These are phyloP conservation scores for Penicillium sp. DNA, from an alignment of 2,329 filamentous ascomycete species.

Conservation along the genomic window DNA sequence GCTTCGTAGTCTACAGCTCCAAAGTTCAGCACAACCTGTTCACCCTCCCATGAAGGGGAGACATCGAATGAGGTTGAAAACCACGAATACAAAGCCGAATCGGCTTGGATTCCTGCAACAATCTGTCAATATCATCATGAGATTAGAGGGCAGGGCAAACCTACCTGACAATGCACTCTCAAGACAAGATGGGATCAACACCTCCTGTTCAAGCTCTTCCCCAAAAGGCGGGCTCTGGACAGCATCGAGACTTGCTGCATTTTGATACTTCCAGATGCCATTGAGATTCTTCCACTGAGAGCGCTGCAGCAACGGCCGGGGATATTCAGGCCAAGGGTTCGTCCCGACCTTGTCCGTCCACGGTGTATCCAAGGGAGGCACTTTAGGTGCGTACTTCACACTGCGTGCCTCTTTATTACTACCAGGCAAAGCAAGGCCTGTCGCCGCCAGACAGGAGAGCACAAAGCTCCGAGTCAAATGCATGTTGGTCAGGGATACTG, in stretches of 20 bases:
- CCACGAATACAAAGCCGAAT: slow-evolving; percentile 44
- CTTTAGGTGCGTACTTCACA: slow-evolving; percentile 37
- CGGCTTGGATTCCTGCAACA: slow-evolving; percentile 38
- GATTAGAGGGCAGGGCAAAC: neutral
- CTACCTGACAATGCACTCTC: slow-evolving; percentile 53
- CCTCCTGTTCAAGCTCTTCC: slow-evolving; percentile 42
- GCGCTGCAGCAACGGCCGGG: slow-evolving; percentile 46
- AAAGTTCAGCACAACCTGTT: slow-evolving; percentile 48
- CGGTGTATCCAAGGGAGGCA: slow-evolving; percentile 42
- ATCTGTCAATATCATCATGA: neutral
- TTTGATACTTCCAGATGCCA: slow-evolving; percentile 48
- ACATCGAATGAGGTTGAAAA: slow-evolving; percentile 50
- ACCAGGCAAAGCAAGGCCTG: slow-evolving; percentile 13
- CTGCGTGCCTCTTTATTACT: slow-evolving; percentile 13
- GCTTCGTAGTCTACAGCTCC: slow-evolving; percentile 52
- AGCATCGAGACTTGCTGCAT: slow-evolving; percentile 39
- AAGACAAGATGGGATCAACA: slow-evolving; percentile 53
- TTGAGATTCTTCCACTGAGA: slow-evolving; percentile 51
- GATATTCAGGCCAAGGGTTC: slow-evolving; percentile 51
- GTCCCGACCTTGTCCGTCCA: slow-evolving; percentile 50
- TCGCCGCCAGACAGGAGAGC: slow-evolving; percentile 12
- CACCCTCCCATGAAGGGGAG: slow-evolving; percentile 43
- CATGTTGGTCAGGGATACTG: slow-evolving; percentile 11
- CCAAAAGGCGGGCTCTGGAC: slow-evolving; percentile 46
- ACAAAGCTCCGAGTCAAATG: slow-evolving; percentile 12